Evolutionary conservation across 2,329 filamentous ascomycete genomes (phyloP).

Genomic region (Aureobasidium vineae): DNA sequence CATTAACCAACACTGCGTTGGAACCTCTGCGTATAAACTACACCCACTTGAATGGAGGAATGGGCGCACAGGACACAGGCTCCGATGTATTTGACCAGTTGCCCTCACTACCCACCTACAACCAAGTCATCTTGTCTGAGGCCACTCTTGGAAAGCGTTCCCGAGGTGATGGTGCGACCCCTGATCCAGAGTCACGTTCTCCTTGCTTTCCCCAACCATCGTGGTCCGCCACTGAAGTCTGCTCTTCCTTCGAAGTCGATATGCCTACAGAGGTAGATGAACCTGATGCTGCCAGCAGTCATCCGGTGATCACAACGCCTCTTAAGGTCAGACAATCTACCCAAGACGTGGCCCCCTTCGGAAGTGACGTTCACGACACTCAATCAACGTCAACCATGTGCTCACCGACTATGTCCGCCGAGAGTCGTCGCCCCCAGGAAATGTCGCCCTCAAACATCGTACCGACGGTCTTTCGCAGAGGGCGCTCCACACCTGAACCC

Average conservation of each 20-base stretch:
- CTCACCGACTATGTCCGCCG: not conserved
- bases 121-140: not conserved
- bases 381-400: not conserved
- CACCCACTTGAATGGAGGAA: constrained; percentile 5
- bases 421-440: not conserved
- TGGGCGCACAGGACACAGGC: not conserved
- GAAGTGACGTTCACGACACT: not conserved
- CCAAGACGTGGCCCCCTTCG: not conserved
- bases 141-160: constrained; percentile 12
- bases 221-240: constrained; percentile 16
- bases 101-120: not conserved
- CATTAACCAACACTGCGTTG: not conserved
- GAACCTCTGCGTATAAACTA: not conserved
- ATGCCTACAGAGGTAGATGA: not conserved
- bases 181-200: not conserved
- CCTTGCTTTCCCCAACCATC: not conserved
- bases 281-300: not conserved
- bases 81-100: not conserved
- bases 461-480: constrained; percentile 12
- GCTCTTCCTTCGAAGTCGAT: constrained; percentile 9
- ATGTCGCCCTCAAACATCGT: constrained; percentile 7
- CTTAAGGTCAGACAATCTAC: not conserved
- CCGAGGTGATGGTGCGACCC: not conserved
- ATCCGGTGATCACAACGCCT: not conserved
- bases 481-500: not conserved